Base-by-base conservation (phyloP, 306 rosid species). In the Chamaecrista fasciculata region DNA sequence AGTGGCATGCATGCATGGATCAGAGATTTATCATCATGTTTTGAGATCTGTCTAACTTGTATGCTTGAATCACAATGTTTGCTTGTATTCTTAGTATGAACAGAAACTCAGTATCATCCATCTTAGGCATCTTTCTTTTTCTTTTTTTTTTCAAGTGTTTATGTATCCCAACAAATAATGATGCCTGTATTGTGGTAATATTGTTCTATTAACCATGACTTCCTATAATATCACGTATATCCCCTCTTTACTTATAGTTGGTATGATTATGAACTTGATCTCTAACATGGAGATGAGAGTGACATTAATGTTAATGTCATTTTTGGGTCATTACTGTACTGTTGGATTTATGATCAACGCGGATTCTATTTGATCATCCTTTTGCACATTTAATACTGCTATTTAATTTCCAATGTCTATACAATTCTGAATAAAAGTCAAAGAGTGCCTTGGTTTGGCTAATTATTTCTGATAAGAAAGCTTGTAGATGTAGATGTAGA, bases 61-160 rank as follows among this genome's bases (percentile, higher is more conserved):
- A 37, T 33, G 36, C 6, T 33, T 69, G 68, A 70, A 80, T 59
- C 70, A 44, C 58, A 44, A 15, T 19, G 25, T 47, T 21, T 9
- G 37, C 34, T 15, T 48, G 63, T 53, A 60, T 46, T 18, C 57
- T 33, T 56, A 61, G 51, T 44, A 21, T 76, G 74, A 53, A 67
- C 71, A 56, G 57, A 76, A 53, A 71, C 37, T 67, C 10, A n/a
- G 4, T 2, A 28, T 42, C 67, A 31, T 47, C 76, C 46, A 24
- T 55, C 44, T 21, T 63, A 33, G 80, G 51, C 74, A 56, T 68
- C 63, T 73, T 19, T n/a, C n/a, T n/a, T n/a, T n/a, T n/a, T n/a
- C n/a, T n/a, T n/a, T n/a, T n/a, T n/a, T n/a, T n/a, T n/a, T 66
- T 46, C 7, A 67, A 62, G 68, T 69, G 83, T 76, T 31, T 55